Evolutionary conservation across 2,329 filamentous ascomycete species (phyloP).

Genomic region (Xylaria polymorpha): DNA sequence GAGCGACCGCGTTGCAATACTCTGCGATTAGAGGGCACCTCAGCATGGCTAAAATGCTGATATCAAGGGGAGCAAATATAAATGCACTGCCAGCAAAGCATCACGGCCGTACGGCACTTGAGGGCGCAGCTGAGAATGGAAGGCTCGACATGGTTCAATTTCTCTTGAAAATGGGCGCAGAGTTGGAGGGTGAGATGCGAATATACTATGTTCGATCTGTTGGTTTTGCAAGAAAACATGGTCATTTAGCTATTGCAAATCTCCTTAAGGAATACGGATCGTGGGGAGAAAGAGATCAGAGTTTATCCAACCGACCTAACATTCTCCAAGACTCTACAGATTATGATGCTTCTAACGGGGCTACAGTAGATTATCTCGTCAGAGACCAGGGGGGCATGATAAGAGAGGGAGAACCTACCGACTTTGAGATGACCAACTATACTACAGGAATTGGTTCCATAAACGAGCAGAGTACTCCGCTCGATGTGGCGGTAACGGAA

Average conservation of each 20-base stretch:
- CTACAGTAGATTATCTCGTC: background rate
- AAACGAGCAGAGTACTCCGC: background rate
- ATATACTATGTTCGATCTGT: slow-evolving; percentile 29
- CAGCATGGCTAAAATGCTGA: background rate
- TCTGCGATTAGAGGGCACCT: slow-evolving; percentile 3
- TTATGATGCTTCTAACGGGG: too few species aligned
- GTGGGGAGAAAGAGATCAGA: slow-evolving; percentile 21
- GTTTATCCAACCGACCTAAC: background rate
- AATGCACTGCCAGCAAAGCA: background rate
- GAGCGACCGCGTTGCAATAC: slow-evolving; percentile 2
- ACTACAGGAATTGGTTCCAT: background rate
- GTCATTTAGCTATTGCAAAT: slow-evolving; percentile 1
- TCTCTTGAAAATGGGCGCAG: slow-evolving; percentile 12
- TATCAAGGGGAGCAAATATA: background rate
- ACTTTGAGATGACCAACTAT: background rate
- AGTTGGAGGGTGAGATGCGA: slow-evolving; percentile 13
- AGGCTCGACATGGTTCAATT: slow-evolving; percentile 23
- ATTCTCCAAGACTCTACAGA: background rate
- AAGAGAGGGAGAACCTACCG: background rate
- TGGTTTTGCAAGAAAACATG: background rate
- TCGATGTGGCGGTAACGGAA: background rate
- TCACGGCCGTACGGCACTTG: slow-evolving; percentile 7
- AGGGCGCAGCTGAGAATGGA: slow-evolving; percentile 22
- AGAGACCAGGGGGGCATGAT: background rate
- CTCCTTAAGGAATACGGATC: slow-evolving; percentile 9